Percentiles rank a stretch among this genome's conserved stretches.
phyloP scores from a whole-genome alignment of 2,329 filamentous ascomycete genomes.

The Monosporascus sp. region DNA sequence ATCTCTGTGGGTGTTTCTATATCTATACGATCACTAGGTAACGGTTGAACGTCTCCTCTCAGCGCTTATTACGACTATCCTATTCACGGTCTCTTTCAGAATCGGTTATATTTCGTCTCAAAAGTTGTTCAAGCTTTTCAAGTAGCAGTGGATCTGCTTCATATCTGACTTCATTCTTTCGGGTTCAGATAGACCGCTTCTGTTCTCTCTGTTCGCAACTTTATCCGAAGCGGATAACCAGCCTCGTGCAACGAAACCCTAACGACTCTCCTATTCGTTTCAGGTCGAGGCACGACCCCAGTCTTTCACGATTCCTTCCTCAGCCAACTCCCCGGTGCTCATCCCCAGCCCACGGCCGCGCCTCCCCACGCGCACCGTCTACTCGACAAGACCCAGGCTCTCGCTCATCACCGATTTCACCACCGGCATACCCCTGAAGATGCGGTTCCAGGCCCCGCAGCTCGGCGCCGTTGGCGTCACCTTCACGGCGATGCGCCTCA shows the following conservation, averaged over 20 bases:
- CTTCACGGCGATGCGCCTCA: conserved; percentile 66
- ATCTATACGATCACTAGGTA: conserved; percentile 11
- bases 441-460: conserved; percentile 41
- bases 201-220: not conserved
- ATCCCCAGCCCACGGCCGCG: conserved; percentile 37
- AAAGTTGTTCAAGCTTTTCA: conserved; percentile 5
- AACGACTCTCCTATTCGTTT: not conserved
- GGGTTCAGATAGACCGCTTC: not conserved
- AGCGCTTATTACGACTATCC: conserved; percentile 15
- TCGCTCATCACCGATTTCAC: conserved; percentile 34
- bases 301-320: conserved; percentile 26
- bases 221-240: not conserved
- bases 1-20: conserved; percentile 15
- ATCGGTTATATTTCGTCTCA: conserved; percentile 9
- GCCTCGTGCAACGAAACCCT: not conserved
- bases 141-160: conserved; percentile 18
- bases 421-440: conserved; percentile 29
- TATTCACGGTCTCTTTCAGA: conserved; percentile 14
- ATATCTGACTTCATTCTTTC: conserved; percentile 1
- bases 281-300: conserved; percentile 15
- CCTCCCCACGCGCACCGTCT: conserved; percentile 35
- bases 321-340: conserved; percentile 23
- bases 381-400: conserved; percentile 30
- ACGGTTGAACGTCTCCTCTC: conserved; percentile 16
- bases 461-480: conserved; percentile 71